Conservation (phyloP, 129 eudicot species). For the Pseudognaphalium luteoalbum region DNA sequence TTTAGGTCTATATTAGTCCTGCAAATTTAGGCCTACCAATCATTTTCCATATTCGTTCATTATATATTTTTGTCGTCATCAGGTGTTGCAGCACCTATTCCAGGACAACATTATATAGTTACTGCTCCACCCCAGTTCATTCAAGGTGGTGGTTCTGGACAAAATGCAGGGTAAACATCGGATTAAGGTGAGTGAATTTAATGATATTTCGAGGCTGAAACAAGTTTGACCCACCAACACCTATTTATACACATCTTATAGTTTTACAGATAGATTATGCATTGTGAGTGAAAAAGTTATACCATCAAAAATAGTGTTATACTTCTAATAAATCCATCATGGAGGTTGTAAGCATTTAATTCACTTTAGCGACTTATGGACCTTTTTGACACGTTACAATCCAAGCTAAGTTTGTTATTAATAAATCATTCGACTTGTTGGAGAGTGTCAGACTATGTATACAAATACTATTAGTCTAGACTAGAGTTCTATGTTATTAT, state of each 20-base stretch:
- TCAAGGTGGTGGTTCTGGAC: slow-evolving; percentile 80
- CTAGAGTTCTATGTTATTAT: too few relatives aligned
- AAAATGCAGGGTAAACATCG: slow-evolving; percentile 68
- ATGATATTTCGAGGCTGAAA: neutral
- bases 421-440: neutral
- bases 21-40: too few relatives aligned
- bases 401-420: too few relatives aligned
- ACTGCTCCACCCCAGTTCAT: slow-evolving; percentile 77
- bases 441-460: too few relatives aligned
- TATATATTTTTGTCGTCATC: slow-evolving; percentile 13
- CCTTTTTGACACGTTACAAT: neutral
- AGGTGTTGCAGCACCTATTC: slow-evolving; percentile 67
- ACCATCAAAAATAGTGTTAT: neutral
- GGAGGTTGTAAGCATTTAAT: neutral
- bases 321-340: neutral
- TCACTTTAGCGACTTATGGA: neutral
- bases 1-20: too few relatives aligned
- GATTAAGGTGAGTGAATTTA: slow-evolving; percentile 43
- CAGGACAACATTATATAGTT: slow-evolving; percentile 65
- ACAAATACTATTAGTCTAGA: too few relatives aligned
- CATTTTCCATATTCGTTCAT: neutral
- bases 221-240: neutral
- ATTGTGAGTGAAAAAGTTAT: neutral
- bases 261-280: neutral
- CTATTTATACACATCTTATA: neutral